Base-by-base conservation (phyloP, 805 yeast species). In the Metschnikowia dekortorum region DNA sequence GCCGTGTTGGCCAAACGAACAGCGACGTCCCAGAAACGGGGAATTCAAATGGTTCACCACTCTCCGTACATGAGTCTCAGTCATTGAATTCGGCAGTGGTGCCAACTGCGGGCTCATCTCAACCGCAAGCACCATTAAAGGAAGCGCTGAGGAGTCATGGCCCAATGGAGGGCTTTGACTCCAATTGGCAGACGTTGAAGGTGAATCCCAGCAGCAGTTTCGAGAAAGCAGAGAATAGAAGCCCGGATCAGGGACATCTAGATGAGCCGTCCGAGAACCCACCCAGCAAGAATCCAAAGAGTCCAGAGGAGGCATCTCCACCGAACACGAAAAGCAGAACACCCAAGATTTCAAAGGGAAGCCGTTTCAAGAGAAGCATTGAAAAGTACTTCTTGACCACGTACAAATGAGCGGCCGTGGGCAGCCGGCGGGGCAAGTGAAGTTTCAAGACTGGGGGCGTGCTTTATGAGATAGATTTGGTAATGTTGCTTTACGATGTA, bases 381-480 rank as follows among this genome's bases (percentile, higher is more conserved):
- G 62, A 62, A 56, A 70, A 69, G 53, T 66, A 64, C 46, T 71
- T 71, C 47, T 58, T 71, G 26, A 67, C 63, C 47, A 46, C 54
- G 38, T 69, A 70, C 49, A 35, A 44, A 38, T 44, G 26, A 26
- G 32, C 5, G 43, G 8, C 34, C 8, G 34, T 10, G n/a, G 8
- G 34, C 34, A 32, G 18, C 3, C 18, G 18, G 18, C 18, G 18
- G 18, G 34, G 34, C 34, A 13, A 8, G 18, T 8, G 37, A 14
- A 2, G 22, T 4, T 22, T 22, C 5, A 4, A 22, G 22, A 22
- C 22, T 3, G 22, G 1, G 5, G 1, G 22, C 22, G 22, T 22
- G 22, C 22, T 22, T 22, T 22, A 22, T 22, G 22, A 22, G 5
- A 1, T 4, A 22, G 22, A 1, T 22, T 22, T 4, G 22, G 22